phyloP scores from a whole-genome alignment of 441 rosid genomes.

The Daphne laureola region DNA sequence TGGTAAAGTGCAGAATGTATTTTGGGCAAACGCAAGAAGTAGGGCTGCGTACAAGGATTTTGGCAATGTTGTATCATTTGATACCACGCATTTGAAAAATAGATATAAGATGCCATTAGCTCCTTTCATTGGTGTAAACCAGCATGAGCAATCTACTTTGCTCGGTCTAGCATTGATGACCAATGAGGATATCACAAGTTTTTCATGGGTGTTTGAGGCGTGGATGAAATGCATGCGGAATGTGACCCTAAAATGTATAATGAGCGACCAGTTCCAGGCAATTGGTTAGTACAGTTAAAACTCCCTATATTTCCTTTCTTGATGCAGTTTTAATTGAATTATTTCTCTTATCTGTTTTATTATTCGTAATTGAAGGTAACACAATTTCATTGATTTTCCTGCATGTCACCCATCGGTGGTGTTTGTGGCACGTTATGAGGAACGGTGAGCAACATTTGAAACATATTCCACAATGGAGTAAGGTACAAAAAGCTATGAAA shows the following conservation, averaged over 20 bases:
- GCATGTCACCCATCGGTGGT: background rate
- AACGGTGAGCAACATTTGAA: background rate
- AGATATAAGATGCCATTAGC: background rate
- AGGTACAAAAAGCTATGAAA: too few species aligned
- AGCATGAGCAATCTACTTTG: background rate
- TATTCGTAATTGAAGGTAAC: too few species aligned
- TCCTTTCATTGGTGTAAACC: background rate
- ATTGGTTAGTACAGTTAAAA: too few species aligned
- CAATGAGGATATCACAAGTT: background rate
- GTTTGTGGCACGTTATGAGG: background rate
- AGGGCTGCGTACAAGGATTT: background rate
- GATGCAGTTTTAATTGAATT: too few species aligned
- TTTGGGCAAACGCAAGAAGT: background rate
- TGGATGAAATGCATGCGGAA: slow-evolving; percentile 3
- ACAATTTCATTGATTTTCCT: background rate
- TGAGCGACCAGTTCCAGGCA: too few species aligned
- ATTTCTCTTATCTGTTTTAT: too few species aligned
- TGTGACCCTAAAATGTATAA: background rate
- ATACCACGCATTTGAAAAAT: background rate
- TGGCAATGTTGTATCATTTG: background rate
- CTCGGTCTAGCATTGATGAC: background rate
- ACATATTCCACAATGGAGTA: too few species aligned
- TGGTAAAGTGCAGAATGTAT: background rate
- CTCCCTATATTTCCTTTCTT: too few species aligned
- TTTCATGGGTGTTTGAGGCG: background rate